Conservation (phyloP, 2,329 filamentous ascomycete genomes). For the Diplodia sapinea region DNA sequence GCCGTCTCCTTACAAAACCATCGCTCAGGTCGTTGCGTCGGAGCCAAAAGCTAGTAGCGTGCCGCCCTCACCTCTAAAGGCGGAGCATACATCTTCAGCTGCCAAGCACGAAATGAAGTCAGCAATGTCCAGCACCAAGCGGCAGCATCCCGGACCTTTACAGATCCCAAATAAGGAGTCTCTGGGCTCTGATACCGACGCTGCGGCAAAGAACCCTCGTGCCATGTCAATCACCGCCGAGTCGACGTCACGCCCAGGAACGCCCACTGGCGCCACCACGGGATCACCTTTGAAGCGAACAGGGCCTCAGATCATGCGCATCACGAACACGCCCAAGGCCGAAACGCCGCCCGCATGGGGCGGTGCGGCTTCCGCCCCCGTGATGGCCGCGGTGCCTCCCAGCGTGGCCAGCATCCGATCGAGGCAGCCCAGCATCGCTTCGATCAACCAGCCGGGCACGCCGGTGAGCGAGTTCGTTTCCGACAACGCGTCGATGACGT, state of each 20-base stretch:
- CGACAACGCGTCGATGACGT: constrained; percentile 77
- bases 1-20: constrained; percentile 1
- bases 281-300: constrained; percentile 52
- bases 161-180: constrained; percentile 30
- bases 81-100: not conserved
- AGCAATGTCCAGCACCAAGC: constrained; percentile 19
- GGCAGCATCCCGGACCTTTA: constrained; percentile 27
- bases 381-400: constrained; percentile 41
- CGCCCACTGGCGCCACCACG: constrained; percentile 56
- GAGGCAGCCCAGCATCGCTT: constrained; percentile 61
- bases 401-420: constrained; percentile 53
- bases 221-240: constrained; percentile 35
- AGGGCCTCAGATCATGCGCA: constrained; percentile 69
- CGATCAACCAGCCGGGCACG: constrained; percentile 70
- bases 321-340: constrained; percentile 69
- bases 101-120: constrained; percentile 9
- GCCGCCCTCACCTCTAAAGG: not conserved
- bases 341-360: constrained; percentile 58
- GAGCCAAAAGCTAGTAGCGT: constrained; percentile 9
- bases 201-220: constrained; percentile 39
- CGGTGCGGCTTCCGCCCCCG: constrained; percentile 39
- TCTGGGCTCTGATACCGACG: constrained; percentile 32
- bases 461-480: constrained; percentile 75
- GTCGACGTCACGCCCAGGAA: constrained; percentile 52
- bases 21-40: not conserved